A percentile compares a stretch with the other conserved stretches of the same genome.
These are phyloP conservation scores for Cyanodermella asteris DNA, from an alignment of 2,329 filamentous ascomycete species.

Conservation along the genomic window DNA sequence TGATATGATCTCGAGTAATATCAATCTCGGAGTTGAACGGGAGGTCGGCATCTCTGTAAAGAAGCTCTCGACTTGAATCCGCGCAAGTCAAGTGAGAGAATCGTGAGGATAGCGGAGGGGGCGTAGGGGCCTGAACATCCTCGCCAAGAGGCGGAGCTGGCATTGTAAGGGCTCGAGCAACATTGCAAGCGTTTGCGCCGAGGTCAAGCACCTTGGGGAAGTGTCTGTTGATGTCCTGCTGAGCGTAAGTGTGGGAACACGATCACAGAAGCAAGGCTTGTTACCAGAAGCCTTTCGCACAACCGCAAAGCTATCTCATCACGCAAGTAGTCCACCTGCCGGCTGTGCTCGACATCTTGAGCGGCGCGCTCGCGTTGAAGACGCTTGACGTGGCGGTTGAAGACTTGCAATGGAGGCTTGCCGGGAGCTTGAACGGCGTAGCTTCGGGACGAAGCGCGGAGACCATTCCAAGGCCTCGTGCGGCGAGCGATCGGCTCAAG, in stretches of 20 bases:
- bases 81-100: slow-evolving; percentile 57
- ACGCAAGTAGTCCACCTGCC: slow-evolving; percentile 75
- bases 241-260: too few relatives aligned
- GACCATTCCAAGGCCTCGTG: too few relatives aligned
- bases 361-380: slow-evolving; percentile 79
- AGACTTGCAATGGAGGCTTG: slow-evolving; percentile 65
- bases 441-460: too few relatives aligned
- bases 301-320: slow-evolving; percentile 75
- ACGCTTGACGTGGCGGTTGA: slow-evolving; percentile 74
- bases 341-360: slow-evolving; percentile 42
- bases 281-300: slow-evolving; percentile 61
- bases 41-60: slow-evolving; percentile 61
- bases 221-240: slow-evolving; percentile 71
- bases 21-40: slow-evolving; percentile 52
- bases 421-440: slow-evolving; percentile 66
- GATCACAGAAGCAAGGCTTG: slow-evolving; percentile 1
- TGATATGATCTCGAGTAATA: slow-evolving; percentile 10
- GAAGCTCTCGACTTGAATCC: slow-evolving; percentile 55
- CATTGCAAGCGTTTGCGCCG: slow-evolving; percentile 87
- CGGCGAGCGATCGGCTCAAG: too few relatives aligned
- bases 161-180: slow-evolving; percentile 59
- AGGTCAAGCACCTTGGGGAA: slow-evolving; percentile 76
- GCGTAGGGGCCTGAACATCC: slow-evolving; percentile 40
- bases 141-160: too few relatives aligned
- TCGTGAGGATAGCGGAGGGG: slow-evolving; percentile 44